Conservation (phyloP, 768 basidiomycete genomes). For the Gautieria morchelliformis region DNA sequence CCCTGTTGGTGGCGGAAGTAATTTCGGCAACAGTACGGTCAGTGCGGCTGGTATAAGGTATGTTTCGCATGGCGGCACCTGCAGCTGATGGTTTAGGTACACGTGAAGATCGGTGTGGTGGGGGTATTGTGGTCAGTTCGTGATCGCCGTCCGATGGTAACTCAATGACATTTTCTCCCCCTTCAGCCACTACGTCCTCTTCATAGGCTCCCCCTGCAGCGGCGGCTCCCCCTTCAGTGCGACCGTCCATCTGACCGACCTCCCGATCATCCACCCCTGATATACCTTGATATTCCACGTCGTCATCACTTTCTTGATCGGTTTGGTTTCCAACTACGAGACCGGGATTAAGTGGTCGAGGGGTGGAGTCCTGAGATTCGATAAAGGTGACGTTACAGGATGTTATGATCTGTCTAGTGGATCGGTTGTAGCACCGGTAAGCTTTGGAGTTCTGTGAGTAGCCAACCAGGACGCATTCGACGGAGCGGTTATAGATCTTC, state of each 20-base stretch:
- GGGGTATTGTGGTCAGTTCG: not conserved
- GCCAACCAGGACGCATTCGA: slow-evolving; percentile 30
- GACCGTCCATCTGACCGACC: no score
- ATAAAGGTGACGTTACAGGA: slow-evolving; percentile 17
- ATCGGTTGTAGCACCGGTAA: slow-evolving; percentile 27
- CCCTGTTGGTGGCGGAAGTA: not conserved
- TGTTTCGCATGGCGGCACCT: not conserved
- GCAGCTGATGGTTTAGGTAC: not conserved
- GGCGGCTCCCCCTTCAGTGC: not conserved
- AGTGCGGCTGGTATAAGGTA: not conserved
- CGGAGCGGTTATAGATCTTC: slow-evolving; percentile 18
- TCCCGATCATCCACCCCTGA: no score
- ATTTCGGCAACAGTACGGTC: not conserved
- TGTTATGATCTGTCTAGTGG: slow-evolving; percentile 19
- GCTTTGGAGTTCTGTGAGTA: slow-evolving; percentile 25
- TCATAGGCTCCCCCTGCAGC: no score
- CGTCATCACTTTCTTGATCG: no score
- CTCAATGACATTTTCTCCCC: no score
- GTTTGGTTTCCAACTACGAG: no score
- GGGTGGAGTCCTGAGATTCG: slow-evolving; percentile 1
- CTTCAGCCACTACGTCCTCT: no score
- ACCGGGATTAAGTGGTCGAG: no score
- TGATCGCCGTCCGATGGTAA: no score
- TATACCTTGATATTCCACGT: no score
- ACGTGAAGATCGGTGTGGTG: not conserved